Evolutionary conservation across 352 stramenopile species (phyloP), one percentile per base, ranked within the genome.

Genomic region (Pythium apleroticum): DNA sequence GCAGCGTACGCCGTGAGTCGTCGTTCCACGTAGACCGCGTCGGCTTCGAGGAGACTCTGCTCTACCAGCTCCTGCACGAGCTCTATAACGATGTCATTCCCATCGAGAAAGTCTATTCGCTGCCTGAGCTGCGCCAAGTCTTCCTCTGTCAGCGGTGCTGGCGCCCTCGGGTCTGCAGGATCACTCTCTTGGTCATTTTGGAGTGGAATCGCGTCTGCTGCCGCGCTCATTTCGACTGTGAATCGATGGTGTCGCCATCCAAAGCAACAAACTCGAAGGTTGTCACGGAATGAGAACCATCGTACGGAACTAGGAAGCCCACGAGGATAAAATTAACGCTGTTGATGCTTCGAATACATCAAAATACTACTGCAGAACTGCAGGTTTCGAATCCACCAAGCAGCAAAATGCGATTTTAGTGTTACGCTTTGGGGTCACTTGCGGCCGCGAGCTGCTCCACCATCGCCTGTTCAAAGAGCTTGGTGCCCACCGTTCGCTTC

Each of bases 391-490:
- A 5, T 33, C 5, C 30, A 10, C 30, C 10, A n/a, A n/a, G n/a
- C n/a, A n/a, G n/a, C 30, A 33, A 33, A 33, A 33, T 33, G 30
- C 5, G 33, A 41, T 11, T 3, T 41, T 14, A 25, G n/a, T 8
- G 7, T 17, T 48, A 48, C 2, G 10, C 17, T 35, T 20, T 52
- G 19, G 41, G 17, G 28, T 54, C 45, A 46, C 52, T 57, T 25
- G 9, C 66, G 24, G 28, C 17, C 61, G 50, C 62, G n/a, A 89
- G 64, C 48, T 86, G 75, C 4, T 87, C 57, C 8, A 88, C 30
- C 48, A 88, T 84, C 0, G 76, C 59, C 12, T 80, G 68, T 25
- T 85, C 77, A 56, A 88, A 90, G 11, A 69, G 66, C 28, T 73
- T 70, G 0, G 79, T 86, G 43, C 77, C 77, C 9, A 90, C 30